phyloP scores from a whole-genome alignment of 208 protist genomes.

The Acanthamoeba sp. region DNA sequence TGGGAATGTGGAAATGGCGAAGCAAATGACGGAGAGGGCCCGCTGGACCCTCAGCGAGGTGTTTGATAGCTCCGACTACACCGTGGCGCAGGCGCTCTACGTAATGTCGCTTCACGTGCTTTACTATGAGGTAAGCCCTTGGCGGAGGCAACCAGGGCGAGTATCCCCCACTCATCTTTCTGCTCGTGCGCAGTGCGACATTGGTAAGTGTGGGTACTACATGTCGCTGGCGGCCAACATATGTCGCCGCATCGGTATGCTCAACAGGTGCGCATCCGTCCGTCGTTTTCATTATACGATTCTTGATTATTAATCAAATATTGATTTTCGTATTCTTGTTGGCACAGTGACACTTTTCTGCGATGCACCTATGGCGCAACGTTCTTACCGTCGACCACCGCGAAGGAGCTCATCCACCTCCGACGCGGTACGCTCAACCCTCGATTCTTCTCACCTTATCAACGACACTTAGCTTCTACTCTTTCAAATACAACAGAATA shows the following conservation, averaged over 20 bases:
- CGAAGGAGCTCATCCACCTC: constrained; percentile 10
- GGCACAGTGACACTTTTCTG: background rate
- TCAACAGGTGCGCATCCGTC: background rate
- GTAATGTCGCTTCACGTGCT: background rate
- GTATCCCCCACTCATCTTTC: background rate
- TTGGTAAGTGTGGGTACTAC: background rate
- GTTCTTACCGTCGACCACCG: background rate
- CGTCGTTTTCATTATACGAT: too few relatives aligned
- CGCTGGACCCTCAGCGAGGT: background rate
- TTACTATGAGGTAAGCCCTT: background rate
- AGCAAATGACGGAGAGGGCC: constrained; percentile 20
- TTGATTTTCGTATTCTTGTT: background rate
- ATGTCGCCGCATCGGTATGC: background rate
- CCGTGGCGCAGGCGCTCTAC: constrained; percentile 31
- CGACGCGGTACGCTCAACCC: background rate
- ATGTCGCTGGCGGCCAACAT: background rate
- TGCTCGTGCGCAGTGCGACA: background rate
- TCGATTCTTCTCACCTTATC: background rate
- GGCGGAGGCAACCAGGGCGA: too few relatives aligned
- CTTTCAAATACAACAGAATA: background rate
- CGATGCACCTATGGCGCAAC: background rate
- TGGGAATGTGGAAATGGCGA: background rate
- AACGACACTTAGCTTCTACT: background rate
- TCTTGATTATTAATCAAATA: too few relatives aligned
- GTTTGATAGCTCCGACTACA: background rate